Base-by-base conservation (phyloP, 495 filamentous ascomycete species). In the Chaetomium tenue region DNA sequence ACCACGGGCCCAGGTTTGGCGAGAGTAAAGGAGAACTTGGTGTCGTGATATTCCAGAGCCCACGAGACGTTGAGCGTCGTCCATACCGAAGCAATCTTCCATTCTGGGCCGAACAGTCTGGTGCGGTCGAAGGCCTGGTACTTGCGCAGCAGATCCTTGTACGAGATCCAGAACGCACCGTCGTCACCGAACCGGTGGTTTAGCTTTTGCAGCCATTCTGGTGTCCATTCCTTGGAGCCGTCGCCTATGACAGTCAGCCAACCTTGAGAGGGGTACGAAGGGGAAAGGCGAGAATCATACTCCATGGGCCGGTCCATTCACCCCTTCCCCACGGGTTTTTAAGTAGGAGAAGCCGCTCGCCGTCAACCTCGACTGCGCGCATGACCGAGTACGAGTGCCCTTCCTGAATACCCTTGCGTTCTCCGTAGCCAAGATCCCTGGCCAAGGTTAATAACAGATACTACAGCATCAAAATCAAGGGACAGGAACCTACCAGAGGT, bases 311-410 rank as follows among this genome's bases (percentile, higher is more conserved):
- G 13, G 79, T 86, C 89, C 93, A 96, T 75, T 95, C 92, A 5
- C 84, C 84, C 58, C 83, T 84, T 2, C 93, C 93, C 92, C 92
- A 96, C 0, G 93, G 93, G 67, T 97, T 97, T 79, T 89, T 84
- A 30, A 97, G 71, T 64, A 91, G 82, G 13, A 96, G 77, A 40
- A 97, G 80, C 33, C 89, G 81, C 64, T 90, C 67, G 6, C 89
- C 91, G 56, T 91, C 88, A 47, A 90, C 82, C 69, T 97, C 90
- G 18, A 82, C 84, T 1, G 90, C 90, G 42, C 88, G 84, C 85
- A 96, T 89, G 62, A 98, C 88, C 0, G 91, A 93, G 76, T 97
- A 97, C 0, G 92, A 91, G 69, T 96, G 93, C n/a, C 85, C 80
- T 71, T 90, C 87, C 0, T 86, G 75, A 20, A 97, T 92, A 4